These are phyloP conservation scores for Fraxinus velutina DNA, from an alignment of 305 asterid genomes.

Conservation along the genomic window DNA sequence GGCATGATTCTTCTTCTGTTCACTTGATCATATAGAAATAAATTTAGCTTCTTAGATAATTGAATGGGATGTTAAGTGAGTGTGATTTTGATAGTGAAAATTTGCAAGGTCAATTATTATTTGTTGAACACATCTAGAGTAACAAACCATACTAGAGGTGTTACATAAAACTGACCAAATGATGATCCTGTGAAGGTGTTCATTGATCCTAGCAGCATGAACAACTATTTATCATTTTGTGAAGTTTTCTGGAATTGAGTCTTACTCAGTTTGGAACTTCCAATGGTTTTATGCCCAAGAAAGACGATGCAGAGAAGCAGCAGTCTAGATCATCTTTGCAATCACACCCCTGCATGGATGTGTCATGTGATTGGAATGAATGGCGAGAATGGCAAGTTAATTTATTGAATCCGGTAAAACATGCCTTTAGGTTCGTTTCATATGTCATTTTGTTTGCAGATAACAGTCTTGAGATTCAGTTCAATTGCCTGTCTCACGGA, in stretches of 20 bases:
- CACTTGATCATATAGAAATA: not conserved
- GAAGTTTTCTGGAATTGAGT: not conserved
- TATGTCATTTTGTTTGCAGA: not conserved
- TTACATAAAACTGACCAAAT: not conserved
- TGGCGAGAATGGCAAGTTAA: not conserved
- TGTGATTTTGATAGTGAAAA: not conserved
- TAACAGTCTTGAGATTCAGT: not conserved
- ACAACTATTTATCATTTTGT: not conserved
- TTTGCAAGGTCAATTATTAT: not conserved
- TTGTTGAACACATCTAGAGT: not conserved
- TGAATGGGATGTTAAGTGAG: not conserved
- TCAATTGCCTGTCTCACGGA: not conserved
- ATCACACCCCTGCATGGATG: not conserved
- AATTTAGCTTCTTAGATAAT: not conserved
- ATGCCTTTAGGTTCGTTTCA: not conserved
- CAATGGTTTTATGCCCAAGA: not conserved
- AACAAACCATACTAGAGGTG: not conserved
- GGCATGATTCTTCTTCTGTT: not conserved
- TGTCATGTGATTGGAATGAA: not conserved
- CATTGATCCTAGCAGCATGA: not conserved
- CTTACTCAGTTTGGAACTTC: not conserved
- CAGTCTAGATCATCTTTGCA: not conserved
- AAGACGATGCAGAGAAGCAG: not conserved
- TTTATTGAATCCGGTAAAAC: not conserved
- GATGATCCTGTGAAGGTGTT: not conserved